phyloP scores from a whole-genome alignment of 164 flowering plant genomes.

The Aristolochia contorta region DNA sequence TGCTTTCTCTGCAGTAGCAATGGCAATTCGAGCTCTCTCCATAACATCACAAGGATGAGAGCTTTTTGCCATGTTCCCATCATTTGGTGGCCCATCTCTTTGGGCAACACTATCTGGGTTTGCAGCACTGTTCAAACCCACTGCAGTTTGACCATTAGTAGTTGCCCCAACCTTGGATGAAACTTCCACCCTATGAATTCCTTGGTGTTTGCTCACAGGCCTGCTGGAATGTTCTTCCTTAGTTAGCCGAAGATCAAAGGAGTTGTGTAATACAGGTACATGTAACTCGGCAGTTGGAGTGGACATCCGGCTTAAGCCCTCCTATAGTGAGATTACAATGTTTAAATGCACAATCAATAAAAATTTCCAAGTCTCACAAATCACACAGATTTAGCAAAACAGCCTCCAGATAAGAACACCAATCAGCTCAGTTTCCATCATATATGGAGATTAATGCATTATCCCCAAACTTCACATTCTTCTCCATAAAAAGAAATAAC shows the following conservation, averaged over 20 bases:
- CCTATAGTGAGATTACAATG: constrained; percentile 25
- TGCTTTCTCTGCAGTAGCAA: constrained; percentile 85
- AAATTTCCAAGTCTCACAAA: background rate
- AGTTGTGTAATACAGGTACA: constrained; percentile 11
- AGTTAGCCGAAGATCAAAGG: constrained; percentile 12
- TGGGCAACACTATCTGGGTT: constrained; percentile 9
- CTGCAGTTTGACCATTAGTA: constrained; percentile 1
- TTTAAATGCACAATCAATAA: background rate
- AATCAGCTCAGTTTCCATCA: too few relatives aligned
- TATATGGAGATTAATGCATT: too few relatives aligned
- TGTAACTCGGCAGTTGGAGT: constrained; percentile 16
- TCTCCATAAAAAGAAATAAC: too few relatives aligned
- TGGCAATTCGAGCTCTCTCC: constrained; percentile 76
- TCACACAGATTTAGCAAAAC: background rate
- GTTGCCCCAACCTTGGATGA: constrained; percentile 3
- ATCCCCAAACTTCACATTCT: too few relatives aligned
- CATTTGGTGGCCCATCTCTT: constrained; percentile 10
- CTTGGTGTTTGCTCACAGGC: constrained; percentile 19
- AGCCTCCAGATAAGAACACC: background rate
- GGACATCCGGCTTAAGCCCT: constrained; percentile 48
- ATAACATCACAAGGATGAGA: constrained; percentile 46
- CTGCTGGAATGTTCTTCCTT: constrained; percentile 15
- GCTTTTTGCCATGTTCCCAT: constrained; percentile 18
- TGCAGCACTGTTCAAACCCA: constrained; percentile 16
- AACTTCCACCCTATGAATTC: constrained; percentile 15